phyloP scores from a whole-genome alignment of 2,329 filamentous ascomycete species.

The Cladosporium oxysporum region DNA sequence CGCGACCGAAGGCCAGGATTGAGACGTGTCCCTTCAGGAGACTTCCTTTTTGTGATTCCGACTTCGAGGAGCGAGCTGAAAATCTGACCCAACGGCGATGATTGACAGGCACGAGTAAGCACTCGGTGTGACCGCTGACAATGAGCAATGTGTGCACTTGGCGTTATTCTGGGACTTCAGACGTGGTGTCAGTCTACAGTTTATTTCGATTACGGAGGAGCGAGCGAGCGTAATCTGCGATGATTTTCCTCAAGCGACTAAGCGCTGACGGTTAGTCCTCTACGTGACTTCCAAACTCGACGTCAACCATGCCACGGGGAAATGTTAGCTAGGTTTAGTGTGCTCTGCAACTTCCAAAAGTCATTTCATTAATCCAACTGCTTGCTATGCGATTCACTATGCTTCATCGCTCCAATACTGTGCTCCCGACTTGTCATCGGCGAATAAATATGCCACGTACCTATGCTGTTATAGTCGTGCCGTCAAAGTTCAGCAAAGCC shows the following conservation, averaged over 20 bases:
- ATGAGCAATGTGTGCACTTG: background rate
- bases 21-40: background rate
- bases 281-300: background rate
- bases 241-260: background rate
- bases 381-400: background rate
- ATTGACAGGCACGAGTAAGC: background rate
- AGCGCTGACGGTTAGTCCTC: background rate
- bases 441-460: background rate
- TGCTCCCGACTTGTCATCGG: background rate
- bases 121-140: too few relatives aligned
- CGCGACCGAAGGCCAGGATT: background rate
- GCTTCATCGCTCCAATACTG: background rate
- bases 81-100: background rate
- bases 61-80: background rate
- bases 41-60: background rate
- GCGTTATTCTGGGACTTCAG: background rate
- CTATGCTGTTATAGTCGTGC: constrained; percentile 21
- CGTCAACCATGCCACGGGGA: background rate
- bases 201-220: background rate
- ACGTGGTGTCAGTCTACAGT: background rate
- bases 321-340: background rate
- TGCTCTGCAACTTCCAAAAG: background rate
- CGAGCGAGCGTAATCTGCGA: background rate
- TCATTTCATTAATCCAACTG: background rate
- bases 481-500: constrained; percentile 25